phyloP scores from a whole-genome alignment of 371 early-diverging fungal genomes.

The Chytridiales sp. region DNA sequence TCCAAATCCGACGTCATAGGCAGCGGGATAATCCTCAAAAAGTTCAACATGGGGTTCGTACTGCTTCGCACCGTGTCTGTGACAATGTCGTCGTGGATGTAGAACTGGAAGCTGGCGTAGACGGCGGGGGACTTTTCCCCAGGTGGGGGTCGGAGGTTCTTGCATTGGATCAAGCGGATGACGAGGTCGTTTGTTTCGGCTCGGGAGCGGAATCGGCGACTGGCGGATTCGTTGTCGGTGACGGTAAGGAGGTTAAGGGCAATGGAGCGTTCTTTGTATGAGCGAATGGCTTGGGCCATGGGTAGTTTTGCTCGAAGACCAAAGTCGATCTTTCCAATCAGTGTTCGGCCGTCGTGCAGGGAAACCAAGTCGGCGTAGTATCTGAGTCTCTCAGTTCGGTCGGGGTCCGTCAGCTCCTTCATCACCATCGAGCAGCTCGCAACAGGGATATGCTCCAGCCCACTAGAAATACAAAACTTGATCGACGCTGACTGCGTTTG shows the following conservation, averaged over 20 bases:
- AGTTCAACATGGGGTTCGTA: constrained; percentile 38
- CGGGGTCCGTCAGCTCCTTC: constrained; percentile 41
- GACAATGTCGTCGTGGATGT: constrained; percentile 32
- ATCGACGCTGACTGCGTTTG: constrained; percentile 42
- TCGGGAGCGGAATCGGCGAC: constrained; percentile 19
- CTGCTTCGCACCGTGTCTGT: constrained; percentile 39
- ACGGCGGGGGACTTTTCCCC: constrained; percentile 32
- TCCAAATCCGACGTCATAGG: constrained; percentile 44
- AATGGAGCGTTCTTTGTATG: constrained; percentile 46
- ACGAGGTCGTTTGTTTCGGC: constrained; percentile 36
- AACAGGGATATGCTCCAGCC: constrained; percentile 36
- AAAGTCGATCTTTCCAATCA: constrained; percentile 49
- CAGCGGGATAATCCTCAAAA: constrained; percentile 29
- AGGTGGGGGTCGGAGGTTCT: constrained; percentile 23
- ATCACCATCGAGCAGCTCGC: constrained; percentile 41
- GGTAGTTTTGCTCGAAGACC: constrained; percentile 37
- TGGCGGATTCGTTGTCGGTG: constrained; percentile 17
- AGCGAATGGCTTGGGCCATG: constrained; percentile 45
- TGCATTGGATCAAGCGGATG: constrained; percentile 27
- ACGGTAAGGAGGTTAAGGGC: constrained; percentile 45
- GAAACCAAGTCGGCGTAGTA: constrained; percentile 47
- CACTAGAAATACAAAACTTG: constrained; percentile 41
- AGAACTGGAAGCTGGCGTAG: constrained; percentile 39
- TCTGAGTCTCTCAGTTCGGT: constrained; percentile 35
- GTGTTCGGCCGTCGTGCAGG: constrained; percentile 32